A percentile compares a stretch with the other conserved stretches of the same genome.
Evolutionary conservation across 2,329 filamentous ascomycete genomes (phyloP).

Genomic region (Fusarium beomiforme): DNA sequence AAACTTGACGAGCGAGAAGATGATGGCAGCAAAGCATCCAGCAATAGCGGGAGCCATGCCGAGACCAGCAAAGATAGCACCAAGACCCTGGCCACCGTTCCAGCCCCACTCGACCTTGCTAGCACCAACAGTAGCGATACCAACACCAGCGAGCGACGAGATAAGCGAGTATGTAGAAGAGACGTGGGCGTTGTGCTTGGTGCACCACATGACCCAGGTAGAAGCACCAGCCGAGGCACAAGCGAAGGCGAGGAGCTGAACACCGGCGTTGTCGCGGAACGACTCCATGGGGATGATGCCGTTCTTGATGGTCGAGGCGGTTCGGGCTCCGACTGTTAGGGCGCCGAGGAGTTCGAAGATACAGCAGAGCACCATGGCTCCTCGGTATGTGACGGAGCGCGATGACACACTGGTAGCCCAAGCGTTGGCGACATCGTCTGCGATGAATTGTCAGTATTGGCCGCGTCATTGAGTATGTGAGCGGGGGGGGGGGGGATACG

Average conservation of each 20-base stretch:
- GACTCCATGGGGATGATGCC: constrained; percentile 71
- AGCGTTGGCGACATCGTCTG: constrained; percentile 85
- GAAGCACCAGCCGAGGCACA: constrained; percentile 72
- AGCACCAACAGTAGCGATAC: constrained; percentile 73
- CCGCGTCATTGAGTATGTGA: neutral
- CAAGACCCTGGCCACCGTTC: constrained; percentile 74
- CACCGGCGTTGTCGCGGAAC: constrained; percentile 69
- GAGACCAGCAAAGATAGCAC: constrained; percentile 76
- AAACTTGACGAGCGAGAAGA: constrained; percentile 73
- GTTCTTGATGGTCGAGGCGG: constrained; percentile 83
- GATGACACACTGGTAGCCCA: constrained; percentile 86
- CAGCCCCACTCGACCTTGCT: constrained; percentile 73
- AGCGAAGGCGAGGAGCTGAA: constrained; percentile 75
- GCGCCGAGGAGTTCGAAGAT: constrained; percentile 76
- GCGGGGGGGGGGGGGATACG: constrained; percentile 49
- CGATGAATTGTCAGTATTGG: constrained; percentile 4
- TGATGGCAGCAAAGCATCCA: constrained; percentile 70
- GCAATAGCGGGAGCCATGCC: constrained; percentile 77
- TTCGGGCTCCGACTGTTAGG: constrained; percentile 73
- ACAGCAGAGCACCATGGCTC: constrained; percentile 73
- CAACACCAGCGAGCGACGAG: constrained; percentile 74
- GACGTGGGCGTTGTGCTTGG: constrained; percentile 76
- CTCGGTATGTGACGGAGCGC: constrained; percentile 76
- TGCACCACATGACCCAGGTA: constrained; percentile 84
- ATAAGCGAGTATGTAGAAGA: constrained; percentile 78